A percentile compares a stretch with the other conserved stretches of the same genome.
Evolutionary conservation across 345 rosid species (phyloP).

Genomic region (Lagerstroemia speciosa): DNA sequence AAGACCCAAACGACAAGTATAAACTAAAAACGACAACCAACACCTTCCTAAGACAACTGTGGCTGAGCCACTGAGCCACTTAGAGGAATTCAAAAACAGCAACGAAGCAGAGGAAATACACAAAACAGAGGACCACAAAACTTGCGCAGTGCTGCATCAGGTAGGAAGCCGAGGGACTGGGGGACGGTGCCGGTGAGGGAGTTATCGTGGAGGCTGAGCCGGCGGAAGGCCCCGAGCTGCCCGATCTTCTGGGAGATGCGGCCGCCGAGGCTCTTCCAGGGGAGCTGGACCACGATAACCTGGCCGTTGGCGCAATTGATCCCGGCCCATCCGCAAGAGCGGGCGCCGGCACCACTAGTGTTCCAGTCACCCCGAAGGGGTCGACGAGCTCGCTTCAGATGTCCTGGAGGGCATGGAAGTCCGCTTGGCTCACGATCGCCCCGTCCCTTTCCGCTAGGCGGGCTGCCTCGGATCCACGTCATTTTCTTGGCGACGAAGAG

Average conservation of each 20-base stretch:
- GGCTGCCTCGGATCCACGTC: neutral
- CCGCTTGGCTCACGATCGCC: constrained; percentile 47
- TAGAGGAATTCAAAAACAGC: too few relatives aligned
- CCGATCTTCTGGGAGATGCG: constrained; percentile 72
- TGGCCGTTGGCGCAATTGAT: constrained; percentile 80
- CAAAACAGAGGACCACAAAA: too few relatives aligned
- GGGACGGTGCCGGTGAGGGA: constrained; percentile 59
- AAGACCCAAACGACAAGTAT: too few relatives aligned
- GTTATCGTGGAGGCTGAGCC: constrained; percentile 81
- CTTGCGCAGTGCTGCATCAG: too few relatives aligned
- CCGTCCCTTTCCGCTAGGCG: constrained; percentile 40
- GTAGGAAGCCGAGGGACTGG: constrained; percentile 65
- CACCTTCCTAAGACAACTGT: too few relatives aligned
- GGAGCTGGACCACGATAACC: constrained; percentile 77
- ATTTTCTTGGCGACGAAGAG: constrained; percentile 16
- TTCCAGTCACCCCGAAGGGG: constrained; percentile 70
- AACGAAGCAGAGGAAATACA: too few relatives aligned
- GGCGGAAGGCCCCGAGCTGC: constrained; percentile 60
- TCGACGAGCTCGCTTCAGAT: constrained; percentile 63
- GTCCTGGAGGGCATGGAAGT: constrained; percentile 64
- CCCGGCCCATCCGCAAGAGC: constrained; percentile 86
- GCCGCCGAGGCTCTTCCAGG: constrained; percentile 83
- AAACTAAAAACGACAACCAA: too few relatives aligned
- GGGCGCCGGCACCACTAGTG: constrained; percentile 41
- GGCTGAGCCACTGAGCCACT: too few relatives aligned